A percentile compares a stretch with the other conserved stretches of the same genome.
phyloP scores from a whole-genome alignment of 805 yeast genomes.

The Torulaspora maleeae region DNA sequence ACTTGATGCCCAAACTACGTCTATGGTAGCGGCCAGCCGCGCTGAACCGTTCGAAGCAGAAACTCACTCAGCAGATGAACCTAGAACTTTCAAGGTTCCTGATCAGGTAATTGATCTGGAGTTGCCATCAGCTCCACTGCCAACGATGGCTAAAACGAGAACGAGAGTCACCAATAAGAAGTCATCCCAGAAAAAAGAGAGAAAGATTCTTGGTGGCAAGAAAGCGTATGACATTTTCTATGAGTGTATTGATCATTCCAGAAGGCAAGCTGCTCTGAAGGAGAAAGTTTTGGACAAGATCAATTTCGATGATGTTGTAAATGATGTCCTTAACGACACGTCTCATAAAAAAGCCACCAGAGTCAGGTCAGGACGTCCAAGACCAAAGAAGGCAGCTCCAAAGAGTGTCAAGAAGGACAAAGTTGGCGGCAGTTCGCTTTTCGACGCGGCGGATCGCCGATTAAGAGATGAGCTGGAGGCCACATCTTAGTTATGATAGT shows the following conservation, averaged over 20 bases:
- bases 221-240: conserved; percentile 18
- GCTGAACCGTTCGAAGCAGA: not conserved
- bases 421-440: not conserved
- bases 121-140: no score
- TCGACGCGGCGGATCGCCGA: not conserved
- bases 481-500: not conserved
- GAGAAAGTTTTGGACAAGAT: conserved; percentile 7
- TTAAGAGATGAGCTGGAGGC: not conserved
- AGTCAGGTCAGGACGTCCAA: not conserved
- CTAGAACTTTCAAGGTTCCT: not conserved
- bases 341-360: not conserved
- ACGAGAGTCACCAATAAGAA: not conserved
- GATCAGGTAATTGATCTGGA: not conserved
- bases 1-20: not conserved
- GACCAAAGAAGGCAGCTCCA: not conserved
- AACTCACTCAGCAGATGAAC: not conserved
- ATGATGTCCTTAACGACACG: conserved; percentile 15
- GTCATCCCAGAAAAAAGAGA: not conserved
- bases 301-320: conserved; percentile 15
- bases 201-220: conserved; percentile 11
- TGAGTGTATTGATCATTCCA: conserved; percentile 13
- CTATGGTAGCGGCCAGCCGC: not conserved
- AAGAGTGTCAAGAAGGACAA: not conserved
- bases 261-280: conserved; percentile 6
- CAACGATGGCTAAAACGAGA: not conserved